Conservation (phyloP, 257 asterid genomes). For the Solanum lycopersicoides region DNA sequence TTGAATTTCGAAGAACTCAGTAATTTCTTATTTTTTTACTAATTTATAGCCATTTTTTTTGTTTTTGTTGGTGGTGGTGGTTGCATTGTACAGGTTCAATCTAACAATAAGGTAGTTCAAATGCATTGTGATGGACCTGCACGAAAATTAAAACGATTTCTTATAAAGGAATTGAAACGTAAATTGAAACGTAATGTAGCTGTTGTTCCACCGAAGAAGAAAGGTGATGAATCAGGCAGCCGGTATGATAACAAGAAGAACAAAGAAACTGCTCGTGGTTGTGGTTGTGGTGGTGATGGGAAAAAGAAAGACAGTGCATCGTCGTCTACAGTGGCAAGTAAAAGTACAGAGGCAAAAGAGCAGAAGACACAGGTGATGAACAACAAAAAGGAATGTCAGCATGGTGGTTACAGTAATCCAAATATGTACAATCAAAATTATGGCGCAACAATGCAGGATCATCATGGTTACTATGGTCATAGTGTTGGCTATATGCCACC, state of each 20-base stretch:
- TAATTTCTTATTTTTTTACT: neutral
- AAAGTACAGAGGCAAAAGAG: slow-evolving; percentile 8
- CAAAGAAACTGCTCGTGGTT: neutral
- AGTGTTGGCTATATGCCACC: slow-evolving; percentile 24
- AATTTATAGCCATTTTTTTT: neutral
- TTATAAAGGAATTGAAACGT: slow-evolving; percentile 49
- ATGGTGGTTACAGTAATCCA: slow-evolving; percentile 12
- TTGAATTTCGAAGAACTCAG: neutral
- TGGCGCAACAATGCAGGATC: slow-evolving; percentile 22
- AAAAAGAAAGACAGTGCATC: neutral
- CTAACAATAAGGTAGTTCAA: slow-evolving; percentile 34
- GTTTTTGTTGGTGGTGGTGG: neutral
- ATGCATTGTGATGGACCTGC: slow-evolving; percentile 86
- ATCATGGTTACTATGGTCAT: slow-evolving; percentile 8
- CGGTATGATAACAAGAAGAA: neutral
- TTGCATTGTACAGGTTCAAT: slow-evolving; percentile 21
- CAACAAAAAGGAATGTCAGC: slow-evolving; percentile 36
- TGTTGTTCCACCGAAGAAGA: slow-evolving; percentile 38
- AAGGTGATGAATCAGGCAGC: slow-evolving; percentile 25
- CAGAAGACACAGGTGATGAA: slow-evolving; percentile 12
- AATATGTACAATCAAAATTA: slow-evolving; percentile 42
- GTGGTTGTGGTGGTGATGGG: neutral
- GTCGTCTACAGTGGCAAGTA: slow-evolving; percentile 5
- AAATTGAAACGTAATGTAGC: slow-evolving; percentile 43
- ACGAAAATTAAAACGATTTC: slow-evolving; percentile 47